Conservation (phyloP, 2,329 filamentous ascomycete genomes). For the Plectosphaerella cucumerina region DNA sequence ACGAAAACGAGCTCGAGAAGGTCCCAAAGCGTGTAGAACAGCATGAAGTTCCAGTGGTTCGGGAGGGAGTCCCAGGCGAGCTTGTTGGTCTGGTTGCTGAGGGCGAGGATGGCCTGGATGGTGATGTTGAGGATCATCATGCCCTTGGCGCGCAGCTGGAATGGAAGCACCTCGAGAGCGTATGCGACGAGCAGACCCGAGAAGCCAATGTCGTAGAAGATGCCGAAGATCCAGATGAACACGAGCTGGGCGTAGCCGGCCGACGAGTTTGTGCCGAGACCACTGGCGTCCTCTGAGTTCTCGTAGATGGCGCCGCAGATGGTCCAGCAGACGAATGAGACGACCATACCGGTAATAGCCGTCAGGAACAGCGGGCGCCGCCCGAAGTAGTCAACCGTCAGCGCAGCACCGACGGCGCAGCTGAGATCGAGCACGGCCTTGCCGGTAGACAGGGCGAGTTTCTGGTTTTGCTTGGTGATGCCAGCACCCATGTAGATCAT, state of each 20-base stretch:
- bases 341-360: conserved; percentile 44
- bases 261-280: conserved; percentile 30
- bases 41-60: conserved; percentile 61
- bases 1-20: conserved; percentile 57
- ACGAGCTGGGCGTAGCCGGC: conserved; percentile 52
- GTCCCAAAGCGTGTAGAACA: conserved; percentile 64
- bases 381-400: conserved; percentile 45
- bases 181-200: conserved; percentile 55
- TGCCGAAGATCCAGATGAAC: conserved; percentile 55
- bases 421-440: conserved; percentile 56
- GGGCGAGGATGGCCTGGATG: conserved; percentile 56
- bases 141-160: conserved; percentile 52
- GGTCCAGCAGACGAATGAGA: conserved; percentile 46
- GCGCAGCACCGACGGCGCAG: conserved; percentile 49
- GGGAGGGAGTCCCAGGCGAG: conserved; percentile 57
- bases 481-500: conserved; percentile 58
- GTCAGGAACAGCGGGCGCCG: conserved; percentile 50
- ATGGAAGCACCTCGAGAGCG: conserved; percentile 55
- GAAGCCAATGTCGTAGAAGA: conserved; percentile 58
- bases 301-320: conserved; percentile 49
- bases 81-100: conserved; percentile 61
- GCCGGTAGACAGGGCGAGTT: conserved; percentile 51
- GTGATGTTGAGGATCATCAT: conserved; percentile 64
- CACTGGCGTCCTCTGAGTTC: conserved; percentile 24
- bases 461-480: conserved; percentile 52